phyloP scores from a whole-genome alignment of 805 yeast genomes.

The Candida khao-thaluensis region DNA sequence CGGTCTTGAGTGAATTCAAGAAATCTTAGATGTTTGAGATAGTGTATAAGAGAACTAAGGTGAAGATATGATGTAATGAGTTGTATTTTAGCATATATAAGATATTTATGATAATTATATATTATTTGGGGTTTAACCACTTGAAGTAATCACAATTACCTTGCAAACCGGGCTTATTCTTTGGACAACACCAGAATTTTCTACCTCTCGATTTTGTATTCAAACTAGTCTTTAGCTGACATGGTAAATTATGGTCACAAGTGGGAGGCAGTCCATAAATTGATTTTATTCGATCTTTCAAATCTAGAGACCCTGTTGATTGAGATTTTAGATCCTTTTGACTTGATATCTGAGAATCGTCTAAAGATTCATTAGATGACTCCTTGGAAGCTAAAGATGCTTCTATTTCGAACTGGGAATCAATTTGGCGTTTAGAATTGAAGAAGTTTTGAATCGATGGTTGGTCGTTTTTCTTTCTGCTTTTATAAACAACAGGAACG shows the following conservation, averaged over 20 bases:
- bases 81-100: conserved; percentile 13
- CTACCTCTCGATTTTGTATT: conserved; percentile 25
- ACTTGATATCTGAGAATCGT: not conserved
- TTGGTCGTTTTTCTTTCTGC: conserved; percentile 18
- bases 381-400: not conserved
- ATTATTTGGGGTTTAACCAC: conserved; percentile 16
- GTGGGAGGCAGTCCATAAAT: conserved; percentile 26
- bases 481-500: conserved; percentile 18
- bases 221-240: conserved; percentile 29
- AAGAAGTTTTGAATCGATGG: conserved; percentile 27
- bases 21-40: conserved; percentile 47
- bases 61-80: conserved; percentile 2
- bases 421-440: conserved; percentile 3
- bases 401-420: conserved; percentile 2
- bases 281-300: not conserved
- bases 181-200: conserved; percentile 34
- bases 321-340: not conserved
- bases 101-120: conserved; percentile 1
- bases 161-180: conserved; percentile 12
- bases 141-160: conserved; percentile 20
- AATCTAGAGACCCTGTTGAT: not conserved
- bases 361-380: not conserved
- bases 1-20: conserved; percentile 96
- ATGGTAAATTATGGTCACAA: conserved; percentile 26
- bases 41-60: not conserved